phyloP scores from a whole-genome alignment of 2,329 filamentous ascomycete genomes.

The Ophiocordyceps sinensis region DNA sequence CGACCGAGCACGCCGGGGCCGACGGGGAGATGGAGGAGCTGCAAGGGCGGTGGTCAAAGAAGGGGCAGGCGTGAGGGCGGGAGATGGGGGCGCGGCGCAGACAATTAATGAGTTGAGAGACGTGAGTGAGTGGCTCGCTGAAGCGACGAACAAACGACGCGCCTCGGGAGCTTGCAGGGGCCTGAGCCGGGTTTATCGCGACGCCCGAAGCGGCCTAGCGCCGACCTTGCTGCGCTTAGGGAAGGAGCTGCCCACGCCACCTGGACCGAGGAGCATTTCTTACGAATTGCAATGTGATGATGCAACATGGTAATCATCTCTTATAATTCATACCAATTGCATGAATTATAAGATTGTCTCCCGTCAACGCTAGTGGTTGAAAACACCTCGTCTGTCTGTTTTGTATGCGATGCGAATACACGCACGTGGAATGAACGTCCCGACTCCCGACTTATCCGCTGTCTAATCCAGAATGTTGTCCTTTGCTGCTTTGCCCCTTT shows the following conservation, averaged over 20 bases:
- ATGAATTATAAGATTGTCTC: too few relatives aligned
- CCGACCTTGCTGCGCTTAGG: neutral
- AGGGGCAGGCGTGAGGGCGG: neutral
- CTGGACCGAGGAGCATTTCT: too few relatives aligned
- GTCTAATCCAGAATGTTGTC: too few relatives aligned
- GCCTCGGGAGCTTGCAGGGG: conserved; percentile 2
- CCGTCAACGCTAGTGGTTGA: too few relatives aligned
- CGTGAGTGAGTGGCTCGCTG: neutral
- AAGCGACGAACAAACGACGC: neutral
- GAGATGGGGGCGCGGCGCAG: neutral
- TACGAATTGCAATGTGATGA: too few relatives aligned
- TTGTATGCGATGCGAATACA: too few relatives aligned
- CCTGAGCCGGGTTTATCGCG: conserved; percentile 10
- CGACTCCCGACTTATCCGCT: too few relatives aligned
- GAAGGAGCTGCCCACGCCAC: neutral
- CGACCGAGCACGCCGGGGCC: neutral
- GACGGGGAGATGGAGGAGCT: neutral
- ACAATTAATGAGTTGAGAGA: neutral
- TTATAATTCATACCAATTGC: too few relatives aligned
- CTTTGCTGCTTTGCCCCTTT: too few relatives aligned
- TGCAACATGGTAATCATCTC: too few relatives aligned
- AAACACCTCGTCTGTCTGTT: too few relatives aligned
- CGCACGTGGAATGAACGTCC: too few relatives aligned
- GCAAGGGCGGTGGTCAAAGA: neutral
- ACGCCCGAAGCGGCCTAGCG: conserved; percentile 15